These are phyloP conservation scores for Lactarius evosmus DNA, from an alignment of 768 basidiomycete genomes.

Conservation along the genomic window DNA sequence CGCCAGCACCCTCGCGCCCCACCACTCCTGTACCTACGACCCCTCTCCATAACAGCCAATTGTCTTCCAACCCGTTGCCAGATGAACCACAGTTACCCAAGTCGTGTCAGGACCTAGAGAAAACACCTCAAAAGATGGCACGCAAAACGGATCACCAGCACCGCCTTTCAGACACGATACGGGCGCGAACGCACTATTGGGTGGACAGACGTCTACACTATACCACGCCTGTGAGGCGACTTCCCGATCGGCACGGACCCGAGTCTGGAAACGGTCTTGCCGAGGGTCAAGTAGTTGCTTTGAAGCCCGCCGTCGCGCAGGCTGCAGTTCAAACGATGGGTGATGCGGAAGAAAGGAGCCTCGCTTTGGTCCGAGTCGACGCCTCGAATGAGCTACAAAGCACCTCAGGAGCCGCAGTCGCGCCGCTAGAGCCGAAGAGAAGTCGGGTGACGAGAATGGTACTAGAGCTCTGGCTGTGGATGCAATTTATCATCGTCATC, in stretches of 20 bases:
- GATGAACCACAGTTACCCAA: slow-evolving; percentile 27
- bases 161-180: slow-evolving; percentile 49
- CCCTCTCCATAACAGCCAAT: slow-evolving; percentile 6
- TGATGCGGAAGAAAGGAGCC: neutral
- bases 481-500: slow-evolving; percentile 74
- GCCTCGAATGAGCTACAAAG: neutral
- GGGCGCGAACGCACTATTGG: slow-evolving; percentile 58
- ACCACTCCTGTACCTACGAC: slow-evolving; percentile 21
- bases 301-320: slow-evolving; percentile 11
- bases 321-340: slow-evolving; percentile 12
- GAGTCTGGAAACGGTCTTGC: neutral
- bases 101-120: slow-evolving; percentile 19
- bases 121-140: slow-evolving; percentile 25
- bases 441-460: slow-evolving; percentile 43
- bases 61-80: slow-evolving; percentile 22
- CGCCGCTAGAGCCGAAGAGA: slow-evolving; percentile 20
- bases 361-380: neutral
- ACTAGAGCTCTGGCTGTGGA: slow-evolving; percentile 79
- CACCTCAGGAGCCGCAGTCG: neutral
- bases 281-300: neutral
- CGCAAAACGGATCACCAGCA: slow-evolving; percentile 27
- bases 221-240: slow-evolving; percentile 24
- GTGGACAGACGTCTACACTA: slow-evolving; percentile 52
- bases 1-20: slow-evolving; percentile 30
- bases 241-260: neutral